Base-by-base conservation (phyloP, 1,284 basidiomycete species). In the Cryptococcus sp. region DNA sequence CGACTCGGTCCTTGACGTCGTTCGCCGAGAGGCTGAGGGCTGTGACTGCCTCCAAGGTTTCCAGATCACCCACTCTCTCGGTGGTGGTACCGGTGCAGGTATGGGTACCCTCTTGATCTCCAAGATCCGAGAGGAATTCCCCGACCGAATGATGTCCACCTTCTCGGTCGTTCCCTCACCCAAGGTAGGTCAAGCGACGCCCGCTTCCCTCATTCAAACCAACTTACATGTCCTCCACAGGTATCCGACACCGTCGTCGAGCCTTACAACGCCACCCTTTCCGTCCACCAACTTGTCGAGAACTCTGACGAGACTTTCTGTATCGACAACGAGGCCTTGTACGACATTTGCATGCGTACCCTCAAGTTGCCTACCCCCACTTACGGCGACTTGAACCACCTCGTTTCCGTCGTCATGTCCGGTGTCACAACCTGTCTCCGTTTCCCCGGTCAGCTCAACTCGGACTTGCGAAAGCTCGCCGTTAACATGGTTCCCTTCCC, bases 401-500 rank as follows among this genome's bases (percentile, higher is more conserved):
- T 99, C 64, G 93, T 99, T 54, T 95, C 93, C 29, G 86, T 92
- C 68, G 96, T 98, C 78, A 99, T 99, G 96, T 93, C 91, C 52
- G 95, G 95, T 66, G 58, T 73, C 56, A 74, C 72, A 50, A 72
- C 73, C 54, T 73, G 67, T 68, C 67, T 75, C 40, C 73, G 79
- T 69, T 98, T 99, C 92, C 94, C 94, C 75, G 95, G 94, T 83
- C 93, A 95, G 80, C 87, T 98, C 74, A 98, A 97, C 86, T 97
- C 94, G 45, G 94, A 98, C 77, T 84, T 98, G 55, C 85, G 93
- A 77, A 98, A 98, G 82, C 83, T 98, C 66, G 94, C 93, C 65
- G 94, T 97, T 78, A 98, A 98, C 88, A 93, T 98, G 93, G 91
- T 94, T 79, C 93, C 93, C 47, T 95, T 96, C 91, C 93, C 93